These are phyloP conservation scores for Ascochyta koolunga DNA, from an alignment of 2,329 filamentous ascomycete species.

Conservation along the genomic window DNA sequence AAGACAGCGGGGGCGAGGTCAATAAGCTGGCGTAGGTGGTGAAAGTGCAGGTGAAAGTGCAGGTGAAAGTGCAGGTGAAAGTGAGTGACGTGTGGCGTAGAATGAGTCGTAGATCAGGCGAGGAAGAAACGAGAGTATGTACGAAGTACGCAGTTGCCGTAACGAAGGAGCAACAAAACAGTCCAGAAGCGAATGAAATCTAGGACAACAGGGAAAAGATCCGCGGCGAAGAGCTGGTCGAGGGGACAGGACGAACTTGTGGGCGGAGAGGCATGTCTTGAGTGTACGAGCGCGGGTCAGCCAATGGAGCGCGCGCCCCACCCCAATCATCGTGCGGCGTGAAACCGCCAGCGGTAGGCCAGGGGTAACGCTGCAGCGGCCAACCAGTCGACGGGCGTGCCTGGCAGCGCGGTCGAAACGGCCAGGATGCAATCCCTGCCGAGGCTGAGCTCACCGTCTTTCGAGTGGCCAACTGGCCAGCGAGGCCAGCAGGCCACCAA, in stretches of 20 bases:
- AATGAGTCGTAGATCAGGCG: slow-evolving; percentile 16
- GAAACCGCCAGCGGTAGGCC: slow-evolving; percentile 25
- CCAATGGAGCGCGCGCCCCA: slow-evolving; percentile 13
- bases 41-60: slow-evolving; percentile 1
- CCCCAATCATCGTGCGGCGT: slow-evolving; percentile 18
- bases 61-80: slow-evolving; percentile 8
- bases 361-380: slow-evolving; percentile 10
- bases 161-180: slow-evolving; percentile 43
- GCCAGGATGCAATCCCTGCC: slow-evolving; percentile 19
- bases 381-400: slow-evolving; percentile 30
- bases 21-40: slow-evolving; percentile 1
- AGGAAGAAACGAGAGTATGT: slow-evolving; percentile 21
- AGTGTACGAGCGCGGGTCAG: slow-evolving; percentile 8
- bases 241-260: slow-evolving; percentile 24
- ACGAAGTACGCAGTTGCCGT: slow-evolving; percentile 33
- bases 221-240: slow-evolving; percentile 15
- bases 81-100: slow-evolving; percentile 17
- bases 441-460: slow-evolving; percentile 29
- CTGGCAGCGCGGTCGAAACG: slow-evolving; percentile 38
- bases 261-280: slow-evolving; percentile 18
- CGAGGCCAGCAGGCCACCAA: no score
- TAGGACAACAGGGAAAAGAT: slow-evolving; percentile 23
- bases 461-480: slow-evolving; percentile 17
- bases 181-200: slow-evolving; percentile 34
- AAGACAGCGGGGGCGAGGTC: slow-evolving; percentile 6